Evolutionary conservation across 2,329 filamentous ascomycete species (phyloP), one percentile per base, ranked within the genome.

Genomic region (Ophiocordyceps robertsii): DNA sequence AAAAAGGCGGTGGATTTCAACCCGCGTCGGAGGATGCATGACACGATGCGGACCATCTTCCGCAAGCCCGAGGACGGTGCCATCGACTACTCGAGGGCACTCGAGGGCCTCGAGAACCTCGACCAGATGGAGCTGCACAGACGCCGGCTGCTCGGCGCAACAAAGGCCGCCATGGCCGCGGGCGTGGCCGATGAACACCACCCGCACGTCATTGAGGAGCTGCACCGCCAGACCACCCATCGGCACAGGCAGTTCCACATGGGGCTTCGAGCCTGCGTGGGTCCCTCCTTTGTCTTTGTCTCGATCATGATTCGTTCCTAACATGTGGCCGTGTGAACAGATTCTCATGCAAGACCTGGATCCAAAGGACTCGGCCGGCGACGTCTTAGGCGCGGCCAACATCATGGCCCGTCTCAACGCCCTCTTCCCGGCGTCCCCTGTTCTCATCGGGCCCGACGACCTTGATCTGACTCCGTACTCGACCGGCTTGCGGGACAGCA

Each of bases 331-430:
- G n/a, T n/a, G 27, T 7, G 11, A 9, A 6, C n/a, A 62, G 59
- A 47, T 56, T 16, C 49, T 62, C 10, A 48, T 59, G 40, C 37
- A 53, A 4, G 46, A 52, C 24, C 41, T 58, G 29, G 46, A 41
- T 10, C 44, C 44, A 16, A 43, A 44, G 17, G 29, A 36, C 17
- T 32, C 45, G 2, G 24, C n/a, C n/a, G 14, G 32, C 16, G 42
- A 41, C 40, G 48, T 4, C 19, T 3, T 50, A 24, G 44, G 51
- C 13, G 35, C 39, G 3, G 42, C 49, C 6, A 46, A 49, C 13
- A 50, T 60, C 30, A 57, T 64, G 59, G 61, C 58, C 19, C 50
- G 52, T 7, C 47, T 64, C 21, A 64, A 65, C 39, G 53, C 62
- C 6, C 47, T 65, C 17, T 60, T 64, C 30, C 58, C 62, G 1